Evolutionary conservation across 2,329 filamentous ascomycete species (phyloP), one percentile per base, ranked within the genome.

Genomic region (Calonectria honghensis): DNA sequence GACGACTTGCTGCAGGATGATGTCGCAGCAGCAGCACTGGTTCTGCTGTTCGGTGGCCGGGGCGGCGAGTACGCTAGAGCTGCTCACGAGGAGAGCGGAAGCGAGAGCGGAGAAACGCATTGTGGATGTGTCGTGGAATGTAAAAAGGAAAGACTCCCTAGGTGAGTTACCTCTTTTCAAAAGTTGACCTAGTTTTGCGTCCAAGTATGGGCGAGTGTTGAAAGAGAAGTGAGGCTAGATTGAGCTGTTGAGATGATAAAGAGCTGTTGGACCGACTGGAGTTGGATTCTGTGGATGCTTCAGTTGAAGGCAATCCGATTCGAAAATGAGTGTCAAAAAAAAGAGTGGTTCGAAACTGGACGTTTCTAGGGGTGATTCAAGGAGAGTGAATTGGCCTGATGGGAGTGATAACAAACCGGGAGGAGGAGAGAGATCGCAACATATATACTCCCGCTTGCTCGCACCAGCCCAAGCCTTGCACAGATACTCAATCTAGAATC

Each of bases 51-150:
- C 32, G 48, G 73, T 39, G 31, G 66, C 29, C 13, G 70, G 67
- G 32, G 75, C 76, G 20, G 78, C 78, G 67, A 79, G 50, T 75
- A 77, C 71, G 57, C 76, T 52, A 27, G 73, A 41, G 75, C 31
- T 59, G 50, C 50, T 51, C 51, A 73, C 77, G 29, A 80, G 48
- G 68, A 84, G 67, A 67, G 84, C 54, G 59, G 73, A 76, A 48
- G 78, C 72, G 59, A 82, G 32, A 51, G 68, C 52, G 27, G 76
- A 69, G 77, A 81, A 80, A 45, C 75, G 81, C 82, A 83, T 83
- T 63, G 24, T 39, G 57, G 27, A 63, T 6, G 57, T 29, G 35
- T 63, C 35, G 37, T 63, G 11, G 32, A 9, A 54, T 54, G 10
- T 10, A 24, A 24, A 37, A 39, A 39, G 14, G 14, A 11, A 24